Evolutionary conservation across 169 alveolate genomes (phyloP), one percentile per base, ranked within the genome.

Genomic region (Haemoproteus tartakovskyi): DNA sequence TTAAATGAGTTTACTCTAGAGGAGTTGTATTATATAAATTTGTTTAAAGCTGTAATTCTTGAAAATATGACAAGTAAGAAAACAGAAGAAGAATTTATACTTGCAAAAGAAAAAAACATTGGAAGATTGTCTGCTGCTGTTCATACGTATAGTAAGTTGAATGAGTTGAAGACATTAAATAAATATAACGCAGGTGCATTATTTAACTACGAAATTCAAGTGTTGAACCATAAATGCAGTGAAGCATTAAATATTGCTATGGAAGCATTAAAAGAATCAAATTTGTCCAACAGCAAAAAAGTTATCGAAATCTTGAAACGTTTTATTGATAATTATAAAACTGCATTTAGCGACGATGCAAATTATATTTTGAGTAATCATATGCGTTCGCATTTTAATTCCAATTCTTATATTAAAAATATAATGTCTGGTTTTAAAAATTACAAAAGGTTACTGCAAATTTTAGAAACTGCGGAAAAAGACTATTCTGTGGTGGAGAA

Each of bases 221-320:
- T 87, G n/a, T 36, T 88, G 29, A 79, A 59, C 26, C 88, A 78
- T 46, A 88, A 88, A 47, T 57, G 70, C 18, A 62, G 80, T 40
- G 88, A 78, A 16, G 78, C 88, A 79, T 50, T 88, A 12, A 88
- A 85, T 40, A 79, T 88, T 29, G 81, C 80, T 3, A 29, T 83
- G 24, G 91, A 85, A 26, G 82, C 88, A 14, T 78, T 88, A 3
- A 47, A 50, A 33, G 79, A 82, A 1, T 54, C 86, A 0, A 85
- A 88, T 79, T 88, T 88, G 46, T 62, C 80, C 1, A 88, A 88
- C 45, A 33, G 41, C 51, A 70, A 80, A 54, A 88, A 88, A 46
- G 88, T 89, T 18, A n/a, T 88, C 27, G 93, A 88, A 70, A 80
- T 86, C 26, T 56, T 85, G 21, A 88, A 62, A 30, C 64, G 93